phyloP scores from a whole-genome alignment of 1,139 yeast genomes.

The Nakaseomyces glabratus region DNA sequence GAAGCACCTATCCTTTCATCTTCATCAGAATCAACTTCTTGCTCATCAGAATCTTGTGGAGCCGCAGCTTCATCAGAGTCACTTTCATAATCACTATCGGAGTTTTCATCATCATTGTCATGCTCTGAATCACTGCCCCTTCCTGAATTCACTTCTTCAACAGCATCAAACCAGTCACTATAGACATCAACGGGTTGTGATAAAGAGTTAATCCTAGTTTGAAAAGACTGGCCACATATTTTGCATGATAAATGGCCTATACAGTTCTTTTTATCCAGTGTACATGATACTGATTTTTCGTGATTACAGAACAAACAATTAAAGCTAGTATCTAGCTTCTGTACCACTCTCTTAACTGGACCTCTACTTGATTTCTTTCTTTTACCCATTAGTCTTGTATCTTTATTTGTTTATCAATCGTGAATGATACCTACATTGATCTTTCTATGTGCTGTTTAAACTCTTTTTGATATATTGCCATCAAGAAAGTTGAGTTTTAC shows the following conservation, averaged over 20 bases:
- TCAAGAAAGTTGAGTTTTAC: too few relatives aligned
- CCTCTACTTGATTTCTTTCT: constrained; percentile 82
- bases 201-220: constrained; percentile 65
- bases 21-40: constrained; percentile 26
- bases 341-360: constrained; percentile 72
- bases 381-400: constrained; percentile 55
- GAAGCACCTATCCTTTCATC: constrained; percentile 27
- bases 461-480: too few relatives aligned
- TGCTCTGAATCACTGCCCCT: constrained; percentile 34
- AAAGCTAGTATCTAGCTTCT: constrained; percentile 74
- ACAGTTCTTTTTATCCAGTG: constrained; percentile 76
- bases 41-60: constrained; percentile 30
- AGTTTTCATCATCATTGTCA: constrained; percentile 19
- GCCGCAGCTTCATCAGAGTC: constrained; percentile 26
- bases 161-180: constrained; percentile 98
- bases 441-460: too few relatives aligned
- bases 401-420: too few relatives aligned
- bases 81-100: constrained; percentile 29
- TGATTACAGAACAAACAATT: constrained; percentile 94
- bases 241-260: constrained; percentile 84
- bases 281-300: constrained; percentile 83
- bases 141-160: constrained; percentile 87
- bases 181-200: constrained; percentile 80
- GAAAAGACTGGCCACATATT: constrained; percentile 91
- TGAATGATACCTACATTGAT: too few relatives aligned